Evolutionary conservation across 495 filamentous ascomycete species (phyloP), one percentile per base, ranked within the genome.

Genomic region (Elaphomyces granulatus): DNA sequence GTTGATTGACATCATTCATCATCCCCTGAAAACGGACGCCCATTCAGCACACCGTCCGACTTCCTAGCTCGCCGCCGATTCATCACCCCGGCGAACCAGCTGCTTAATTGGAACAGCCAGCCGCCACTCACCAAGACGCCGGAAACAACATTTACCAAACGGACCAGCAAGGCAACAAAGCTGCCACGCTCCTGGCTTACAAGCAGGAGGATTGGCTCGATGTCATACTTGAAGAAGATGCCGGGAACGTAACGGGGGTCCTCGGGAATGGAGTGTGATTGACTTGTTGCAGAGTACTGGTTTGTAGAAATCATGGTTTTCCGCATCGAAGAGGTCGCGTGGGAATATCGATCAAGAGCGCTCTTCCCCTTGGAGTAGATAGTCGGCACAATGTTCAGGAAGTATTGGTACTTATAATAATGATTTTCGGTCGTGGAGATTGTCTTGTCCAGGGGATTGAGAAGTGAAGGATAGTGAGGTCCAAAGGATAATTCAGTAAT

Each of bases 361-460:
- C 70, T 61, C 16, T 61, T 66, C 31, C 77, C 75, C 20, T 60
- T 58, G 40, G 78, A 80, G 69, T 96, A 99, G 55, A 85, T 72
- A n/a, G 90, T 99, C 0, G 90, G 90, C 1, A 99, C 90, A 30
- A 99, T 66, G 41, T 85, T 94, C 58, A 94, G 77, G 70, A 90
- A 96, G 74, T 99, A 99, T 65, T 99, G 90, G 70, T 80, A 95
- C 63, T 88, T 90, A 72, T 83, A 80, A 70, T 95, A 96, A 68
- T 95, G 71, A 36, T 50, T 39, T 15, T 66, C 48, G n/a, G 82
- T 87, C 1, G 70, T 61, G 52, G 87, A 78, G 55, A 86, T 76
- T 38, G 90, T 94, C 40, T 76, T 76, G 65, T 96, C 92, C 45
- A 99, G 85, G 0, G 90, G 90, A 66, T 96, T 99, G 47, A 77